Conservation (phyloP, 2,329 filamentous ascomycete genomes). For the Aspergillus pseudoviridinutans region DNA sequence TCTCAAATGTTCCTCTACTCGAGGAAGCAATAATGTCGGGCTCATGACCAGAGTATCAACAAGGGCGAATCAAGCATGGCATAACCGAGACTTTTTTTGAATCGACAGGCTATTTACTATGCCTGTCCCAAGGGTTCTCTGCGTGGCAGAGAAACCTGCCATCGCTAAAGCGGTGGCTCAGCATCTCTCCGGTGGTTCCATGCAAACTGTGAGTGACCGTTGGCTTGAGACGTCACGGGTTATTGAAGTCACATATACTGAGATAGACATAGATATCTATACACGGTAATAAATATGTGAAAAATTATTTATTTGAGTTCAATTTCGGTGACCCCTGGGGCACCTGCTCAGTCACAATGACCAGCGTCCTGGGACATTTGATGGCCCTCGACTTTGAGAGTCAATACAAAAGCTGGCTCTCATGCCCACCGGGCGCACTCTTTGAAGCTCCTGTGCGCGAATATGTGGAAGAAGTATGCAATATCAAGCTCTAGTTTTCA, state of each 20-base stretch:
- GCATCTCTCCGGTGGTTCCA: slow-evolving; percentile 75
- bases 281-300: slow-evolving; percentile 69
- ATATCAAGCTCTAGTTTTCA: neutral
- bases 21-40: neutral
- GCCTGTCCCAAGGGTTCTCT: slow-evolving; percentile 54
- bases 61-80: neutral
- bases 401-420: slow-evolving; percentile 73
- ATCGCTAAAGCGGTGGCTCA: slow-evolving; percentile 92
- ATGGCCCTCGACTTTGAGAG: slow-evolving; percentile 72
- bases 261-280: slow-evolving; percentile 58
- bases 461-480: slow-evolving; percentile 60
- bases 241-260: slow-evolving; percentile 11
- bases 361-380: slow-evolving; percentile 84
- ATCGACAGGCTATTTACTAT: slow-evolving; percentile 2
- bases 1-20: slow-evolving; percentile 3
- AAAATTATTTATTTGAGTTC: slow-evolving; percentile 91
- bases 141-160: slow-evolving; percentile 84
- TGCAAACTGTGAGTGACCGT: slow-evolving; percentile 59
- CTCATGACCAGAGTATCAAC: neutral
- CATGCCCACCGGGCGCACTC: slow-evolving; percentile 71
- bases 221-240: neutral
- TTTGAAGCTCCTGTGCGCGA: slow-evolving; percentile 77
- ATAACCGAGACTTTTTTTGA: neutral
- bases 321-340: slow-evolving; percentile 80
- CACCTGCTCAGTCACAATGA: slow-evolving; percentile 83